Conservation (phyloP, 257 asterid genomes). For the Nicotiana otophora region DNA sequence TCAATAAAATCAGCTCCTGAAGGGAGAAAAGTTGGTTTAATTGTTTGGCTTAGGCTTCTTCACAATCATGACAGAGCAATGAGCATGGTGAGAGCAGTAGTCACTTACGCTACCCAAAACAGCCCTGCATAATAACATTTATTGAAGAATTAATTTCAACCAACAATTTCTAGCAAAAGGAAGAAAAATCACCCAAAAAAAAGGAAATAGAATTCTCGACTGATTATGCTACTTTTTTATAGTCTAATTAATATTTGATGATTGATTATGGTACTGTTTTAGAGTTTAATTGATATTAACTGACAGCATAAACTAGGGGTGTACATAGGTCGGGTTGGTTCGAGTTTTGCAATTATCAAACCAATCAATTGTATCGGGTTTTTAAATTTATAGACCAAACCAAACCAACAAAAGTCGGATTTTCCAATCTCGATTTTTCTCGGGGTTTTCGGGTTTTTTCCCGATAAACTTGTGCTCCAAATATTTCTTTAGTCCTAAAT, state of each 20-base stretch:
- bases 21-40: neutral
- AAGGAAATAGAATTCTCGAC: neutral
- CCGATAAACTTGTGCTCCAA: no score
- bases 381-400: no score
- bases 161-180: neutral
- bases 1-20: neutral
- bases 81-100: constrained; percentile 50
- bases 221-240: neutral
- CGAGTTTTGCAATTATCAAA: no score
- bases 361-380: no score
- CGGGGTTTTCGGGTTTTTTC: no score
- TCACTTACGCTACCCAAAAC: constrained; percentile 55
- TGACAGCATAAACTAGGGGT: no score
- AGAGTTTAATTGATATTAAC: no score
- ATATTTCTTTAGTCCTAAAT: no score
- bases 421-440: no score
- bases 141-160: neutral
- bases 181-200: neutral
- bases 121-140: constrained; percentile 20
- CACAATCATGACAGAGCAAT: constrained; percentile 48
- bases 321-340: no score
- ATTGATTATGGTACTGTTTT: neutral
- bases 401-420: no score
- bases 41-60: constrained; percentile 34
- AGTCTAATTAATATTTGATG: neutral